Evolutionary conservation across 176 grass and related monocot genomes (phyloP).

Genomic region (Sorghum bicolor): DNA sequence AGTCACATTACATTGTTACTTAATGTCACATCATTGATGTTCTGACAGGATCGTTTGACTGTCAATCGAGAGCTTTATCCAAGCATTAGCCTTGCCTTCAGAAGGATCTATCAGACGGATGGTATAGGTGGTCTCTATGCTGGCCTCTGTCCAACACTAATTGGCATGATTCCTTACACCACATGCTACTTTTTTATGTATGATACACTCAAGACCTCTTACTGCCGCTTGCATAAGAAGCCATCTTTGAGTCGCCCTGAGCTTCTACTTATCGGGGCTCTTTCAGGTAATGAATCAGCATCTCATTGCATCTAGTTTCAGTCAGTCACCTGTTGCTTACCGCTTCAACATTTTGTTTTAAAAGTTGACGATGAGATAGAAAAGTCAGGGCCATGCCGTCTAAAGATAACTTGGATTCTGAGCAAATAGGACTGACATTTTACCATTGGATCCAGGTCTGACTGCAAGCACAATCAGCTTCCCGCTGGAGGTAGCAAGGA

Average conservation of each 20-base stretch:
- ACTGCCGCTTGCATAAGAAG: slow-evolving; percentile 66
- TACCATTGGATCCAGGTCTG: slow-evolving; percentile 39
- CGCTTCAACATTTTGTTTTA: not conserved
- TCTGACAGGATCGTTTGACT: slow-evolving; percentile 79
- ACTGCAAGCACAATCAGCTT: slow-evolving; percentile 91
- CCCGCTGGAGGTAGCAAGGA: slow-evolving; percentile 79
- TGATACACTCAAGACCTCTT: slow-evolving; percentile 68
- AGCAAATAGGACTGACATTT: slow-evolving; percentile 3
- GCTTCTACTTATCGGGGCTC: slow-evolving; percentile 65
- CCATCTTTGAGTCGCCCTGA: slow-evolving; percentile 53
- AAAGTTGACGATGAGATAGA: not conserved
- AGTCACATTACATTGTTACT: not conserved
- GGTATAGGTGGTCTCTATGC: slow-evolving; percentile 67
- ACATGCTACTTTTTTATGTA: slow-evolving; percentile 95
- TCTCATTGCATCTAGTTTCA: not conserved
- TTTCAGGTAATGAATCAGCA: slow-evolving; percentile 51
- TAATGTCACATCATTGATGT: not conserved
- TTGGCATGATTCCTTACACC: slow-evolving; percentile 80
- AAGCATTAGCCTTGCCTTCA: slow-evolving; percentile 60
- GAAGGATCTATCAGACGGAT: slow-evolving; percentile 53
- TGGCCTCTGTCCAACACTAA: slow-evolving; percentile 71
- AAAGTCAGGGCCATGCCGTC: not conserved
- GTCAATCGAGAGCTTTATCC: slow-evolving; percentile 58
- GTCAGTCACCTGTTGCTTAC: not conserved
- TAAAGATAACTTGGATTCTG: not conserved